These are phyloP conservation scores for Chenopodium formosanum DNA, from an alignment of 148 eudicot genomes.

Conservation along the genomic window DNA sequence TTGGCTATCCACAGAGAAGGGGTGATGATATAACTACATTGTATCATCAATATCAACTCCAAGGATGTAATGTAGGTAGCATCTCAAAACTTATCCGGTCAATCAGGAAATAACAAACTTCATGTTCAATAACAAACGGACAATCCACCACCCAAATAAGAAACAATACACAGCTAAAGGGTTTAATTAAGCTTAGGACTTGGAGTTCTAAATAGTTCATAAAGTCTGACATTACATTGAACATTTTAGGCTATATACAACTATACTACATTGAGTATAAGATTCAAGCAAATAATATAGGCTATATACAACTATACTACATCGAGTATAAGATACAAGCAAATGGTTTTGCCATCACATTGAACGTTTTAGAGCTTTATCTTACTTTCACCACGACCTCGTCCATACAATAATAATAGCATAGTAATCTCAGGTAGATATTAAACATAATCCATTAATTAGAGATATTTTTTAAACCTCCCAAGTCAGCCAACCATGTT, in stretches of 20 bases:
- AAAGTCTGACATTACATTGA: neutral
- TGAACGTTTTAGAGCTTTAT: too few species aligned
- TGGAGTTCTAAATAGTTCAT: neutral
- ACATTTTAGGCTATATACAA: too few species aligned
- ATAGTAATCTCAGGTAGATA: neutral
- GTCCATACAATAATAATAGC: too few species aligned
- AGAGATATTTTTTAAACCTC: neutral
- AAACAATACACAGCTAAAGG: neutral
- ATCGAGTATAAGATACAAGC: too few species aligned
- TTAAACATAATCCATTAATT: neutral
- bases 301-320: neutral
- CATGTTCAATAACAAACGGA: slow-evolving; percentile 1
- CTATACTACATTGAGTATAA: too few species aligned
- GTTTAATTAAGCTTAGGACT: neutral
- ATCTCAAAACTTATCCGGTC: neutral
- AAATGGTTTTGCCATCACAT: neutral
- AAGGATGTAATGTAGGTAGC: neutral
- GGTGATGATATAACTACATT: slow-evolving; percentile 96
- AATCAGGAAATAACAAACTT: slow-evolving; percentile 1
- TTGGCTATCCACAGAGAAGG: slow-evolving; percentile 80
- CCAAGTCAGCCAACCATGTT: neutral
- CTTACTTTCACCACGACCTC: too few species aligned
- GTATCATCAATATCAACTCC: slow-evolving; percentile 34
- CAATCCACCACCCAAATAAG: neutral
- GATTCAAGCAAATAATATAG: too few species aligned